A percentile compares a stretch with the other conserved stretches of the same genome.
These are phyloP conservation scores for Zostera marina DNA, from an alignment of 116 monocot species.

Conservation along the genomic window DNA sequence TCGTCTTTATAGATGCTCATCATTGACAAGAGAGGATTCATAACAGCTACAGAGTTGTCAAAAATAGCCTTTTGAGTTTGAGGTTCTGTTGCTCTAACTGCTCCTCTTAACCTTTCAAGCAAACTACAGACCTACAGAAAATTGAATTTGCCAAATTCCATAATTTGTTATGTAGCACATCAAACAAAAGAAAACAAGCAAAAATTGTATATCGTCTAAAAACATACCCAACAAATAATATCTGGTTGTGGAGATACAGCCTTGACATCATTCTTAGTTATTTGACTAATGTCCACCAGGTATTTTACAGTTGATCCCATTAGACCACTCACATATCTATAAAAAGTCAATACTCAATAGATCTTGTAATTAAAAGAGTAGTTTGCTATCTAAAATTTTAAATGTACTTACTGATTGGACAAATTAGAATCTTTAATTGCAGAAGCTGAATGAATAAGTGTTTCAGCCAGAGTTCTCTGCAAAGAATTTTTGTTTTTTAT, in stretches of 20 bases:
- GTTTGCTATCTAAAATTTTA: neutral
- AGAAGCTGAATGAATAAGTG: conserved; percentile 68
- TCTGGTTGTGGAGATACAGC: conserved; percentile 67
- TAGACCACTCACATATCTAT: conserved; percentile 68
- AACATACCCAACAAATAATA: conserved; percentile 44
- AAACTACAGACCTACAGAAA: conserved; percentile 70
- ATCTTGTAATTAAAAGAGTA: neutral
- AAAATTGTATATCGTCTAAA: neutral
- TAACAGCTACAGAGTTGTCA: conserved; percentile 56
- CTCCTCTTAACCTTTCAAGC: conserved; percentile 85
- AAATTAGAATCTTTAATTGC: conserved; percentile 51
- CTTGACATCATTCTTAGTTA: conserved; percentile 46
- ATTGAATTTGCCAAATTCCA: neutral
- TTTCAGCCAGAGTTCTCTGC: conserved; percentile 79
- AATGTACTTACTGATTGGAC: conserved; percentile 51
- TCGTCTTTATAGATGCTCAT: conserved; percentile 78
- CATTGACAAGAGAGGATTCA: conserved; percentile 63
- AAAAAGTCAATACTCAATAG: neutral
- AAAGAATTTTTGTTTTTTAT: neutral
- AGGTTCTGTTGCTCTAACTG: conserved; percentile 71
- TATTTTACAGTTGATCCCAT: conserved; percentile 60
- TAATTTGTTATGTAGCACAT: neutral
- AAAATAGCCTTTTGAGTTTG: conserved; percentile 76
- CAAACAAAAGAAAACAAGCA: neutral
- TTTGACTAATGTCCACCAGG: conserved; percentile 53